Evolutionary conservation across 1,284 basidiomycete species (phyloP).

Genomic region (Stereum hirsutum): DNA sequence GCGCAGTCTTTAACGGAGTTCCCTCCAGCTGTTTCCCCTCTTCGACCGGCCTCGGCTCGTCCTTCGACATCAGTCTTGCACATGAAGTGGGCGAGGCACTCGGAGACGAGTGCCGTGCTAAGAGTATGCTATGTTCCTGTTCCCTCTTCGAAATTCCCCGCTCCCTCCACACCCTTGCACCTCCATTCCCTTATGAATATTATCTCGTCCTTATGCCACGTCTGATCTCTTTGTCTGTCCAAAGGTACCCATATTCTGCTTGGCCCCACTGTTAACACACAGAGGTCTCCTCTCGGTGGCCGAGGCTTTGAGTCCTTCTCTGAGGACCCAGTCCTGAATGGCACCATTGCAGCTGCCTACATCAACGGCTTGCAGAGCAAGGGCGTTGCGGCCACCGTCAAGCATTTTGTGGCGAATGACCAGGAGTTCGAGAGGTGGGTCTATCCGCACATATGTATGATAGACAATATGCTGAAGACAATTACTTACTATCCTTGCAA

Average conservation of each 20-base stretch:
- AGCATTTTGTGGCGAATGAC: conserved; percentile 40
- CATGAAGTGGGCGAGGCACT: conserved; percentile 31
- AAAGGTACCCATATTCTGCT: conserved; percentile 29
- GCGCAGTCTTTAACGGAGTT: conserved; percentile 36
- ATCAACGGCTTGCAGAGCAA: conserved; percentile 57
- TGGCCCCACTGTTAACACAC: conserved; percentile 46
- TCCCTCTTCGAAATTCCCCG: neutral
- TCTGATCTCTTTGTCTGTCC: too few relatives aligned
- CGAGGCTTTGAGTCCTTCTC: conserved; percentile 46
- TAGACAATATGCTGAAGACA: conserved; percentile 10
- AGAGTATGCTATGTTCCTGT: conserved; percentile 19
- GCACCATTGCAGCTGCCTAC: conserved; percentile 46
- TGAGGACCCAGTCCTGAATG: conserved; percentile 33
- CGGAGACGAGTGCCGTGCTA: conserved; percentile 35
- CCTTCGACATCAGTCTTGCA: conserved; percentile 39
- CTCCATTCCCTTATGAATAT: too few relatives aligned
- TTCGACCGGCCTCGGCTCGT: conserved; percentile 38
- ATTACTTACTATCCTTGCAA: too few relatives aligned
- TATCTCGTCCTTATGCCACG: neutral
- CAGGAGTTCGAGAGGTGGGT: conserved; percentile 37
- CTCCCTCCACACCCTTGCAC: neutral
- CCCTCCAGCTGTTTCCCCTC: conserved; percentile 39
- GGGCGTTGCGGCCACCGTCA: conserved; percentile 49
- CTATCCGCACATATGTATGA: neutral
- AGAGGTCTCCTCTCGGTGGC: conserved; percentile 37